phyloP scores from a whole-genome alignment of 768 basidiomycete species.

The Lentinula aciculospora region DNA sequence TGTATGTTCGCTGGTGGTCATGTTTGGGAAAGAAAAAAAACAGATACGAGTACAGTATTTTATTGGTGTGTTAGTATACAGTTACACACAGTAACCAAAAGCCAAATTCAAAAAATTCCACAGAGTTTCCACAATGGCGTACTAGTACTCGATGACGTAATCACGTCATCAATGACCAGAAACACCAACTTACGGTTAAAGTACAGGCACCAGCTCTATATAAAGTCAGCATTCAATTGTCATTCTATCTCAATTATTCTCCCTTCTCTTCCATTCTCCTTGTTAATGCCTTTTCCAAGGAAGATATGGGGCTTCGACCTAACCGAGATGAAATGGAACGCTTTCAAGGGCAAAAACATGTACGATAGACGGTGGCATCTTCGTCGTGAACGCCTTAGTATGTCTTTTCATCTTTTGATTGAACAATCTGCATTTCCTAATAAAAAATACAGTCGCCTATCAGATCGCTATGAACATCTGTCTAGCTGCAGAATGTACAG shows the following conservation, averaged over 20 bases:
- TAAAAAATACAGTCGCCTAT: conserved; percentile 4
- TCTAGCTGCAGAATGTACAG: conserved; percentile 28
- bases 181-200: too few species aligned
- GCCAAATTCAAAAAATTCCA: neutral
- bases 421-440: neutral
- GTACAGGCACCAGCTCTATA: neutral
- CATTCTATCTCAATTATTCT: too few species aligned
- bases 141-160: neutral
- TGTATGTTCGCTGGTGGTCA: neutral
- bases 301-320: conserved; percentile 29
- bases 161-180: neutral
- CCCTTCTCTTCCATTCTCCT: neutral
- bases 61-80: neutral
- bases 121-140: neutral
- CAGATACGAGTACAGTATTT: neutral
- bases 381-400: conserved; percentile 25
- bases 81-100: neutral
- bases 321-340: conserved; percentile 26
- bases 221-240: neutral
- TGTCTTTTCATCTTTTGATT: conserved; percentile 3
- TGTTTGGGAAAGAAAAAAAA: neutral
- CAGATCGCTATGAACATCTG: conserved; percentile 25
- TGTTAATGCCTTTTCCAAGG: neutral
- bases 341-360: conserved; percentile 24
- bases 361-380: conserved; percentile 26